Evolutionary conservation across 1,284 basidiomycete genomes (phyloP).

Genomic region (Apiotrichum sp.): DNA sequence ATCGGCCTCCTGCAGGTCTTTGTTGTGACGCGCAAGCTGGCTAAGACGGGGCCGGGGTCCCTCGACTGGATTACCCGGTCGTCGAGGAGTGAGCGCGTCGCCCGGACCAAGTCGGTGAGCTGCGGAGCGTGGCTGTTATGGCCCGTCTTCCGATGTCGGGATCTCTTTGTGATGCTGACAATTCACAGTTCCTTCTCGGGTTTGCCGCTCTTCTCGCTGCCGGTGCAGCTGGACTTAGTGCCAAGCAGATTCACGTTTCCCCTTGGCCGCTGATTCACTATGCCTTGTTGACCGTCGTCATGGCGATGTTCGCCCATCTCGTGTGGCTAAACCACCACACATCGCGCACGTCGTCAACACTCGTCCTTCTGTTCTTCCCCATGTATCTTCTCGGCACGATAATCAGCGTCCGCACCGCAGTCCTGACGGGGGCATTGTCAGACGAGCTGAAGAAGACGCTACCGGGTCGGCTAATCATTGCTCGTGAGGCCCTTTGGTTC

Average conservation of each 20-base stretch:
- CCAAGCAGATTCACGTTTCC: conserved; percentile 51
- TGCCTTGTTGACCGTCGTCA: conserved; percentile 26
- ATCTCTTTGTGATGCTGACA: conserved; percentile 27
- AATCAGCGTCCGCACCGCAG: conserved; percentile 61
- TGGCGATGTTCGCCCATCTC: conserved; percentile 34
- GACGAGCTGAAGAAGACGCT: conserved; percentile 17
- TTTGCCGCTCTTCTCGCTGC: conserved; percentile 50
- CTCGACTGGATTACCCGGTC: conserved; percentile 20
- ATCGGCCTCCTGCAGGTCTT: conserved; percentile 46
- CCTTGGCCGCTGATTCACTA: conserved; percentile 20
- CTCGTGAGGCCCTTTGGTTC: conserved; percentile 42
- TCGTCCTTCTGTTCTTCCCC: conserved; percentile 80
- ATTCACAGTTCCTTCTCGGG: conserved; percentile 41
- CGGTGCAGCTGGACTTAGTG: conserved; percentile 54
- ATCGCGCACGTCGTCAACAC: conserved; percentile 67
- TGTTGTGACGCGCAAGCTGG: conserved; percentile 36
- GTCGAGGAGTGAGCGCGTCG: conserved; percentile 50
- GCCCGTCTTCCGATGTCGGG: conserved; percentile 25
- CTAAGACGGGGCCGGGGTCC: conserved; percentile 11
- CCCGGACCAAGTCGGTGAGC: conserved; percentile 62
- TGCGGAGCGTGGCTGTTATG: conserved; percentile 18
- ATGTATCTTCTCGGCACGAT: conserved; percentile 55
- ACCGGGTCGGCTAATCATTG: conserved; percentile 28
- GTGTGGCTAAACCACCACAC: conserved; percentile 63
- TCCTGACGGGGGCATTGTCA: conserved; percentile 38